Base-by-base conservation (phyloP, 495 filamentous ascomycete species). In the Podospora pseudocomata region DNA sequence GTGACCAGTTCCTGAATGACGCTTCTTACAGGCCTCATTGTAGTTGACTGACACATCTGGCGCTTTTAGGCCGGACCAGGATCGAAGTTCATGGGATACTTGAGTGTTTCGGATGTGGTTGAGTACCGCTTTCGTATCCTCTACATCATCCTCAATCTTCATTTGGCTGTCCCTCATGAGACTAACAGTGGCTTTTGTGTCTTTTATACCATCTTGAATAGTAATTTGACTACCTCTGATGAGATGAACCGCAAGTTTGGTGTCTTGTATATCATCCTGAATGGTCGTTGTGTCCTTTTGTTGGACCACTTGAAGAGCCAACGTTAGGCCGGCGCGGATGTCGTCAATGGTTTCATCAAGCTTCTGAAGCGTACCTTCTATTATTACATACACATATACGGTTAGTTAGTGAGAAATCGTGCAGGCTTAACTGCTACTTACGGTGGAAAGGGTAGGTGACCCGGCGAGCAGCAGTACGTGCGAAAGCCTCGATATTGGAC, bases 21-120 rank as follows among this genome's bases (percentile, higher is more conserved):
- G 60, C 44, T 67, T 55, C 23, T 67, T 62, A 59, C 60, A 67
- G 49, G 60, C 28, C 26, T 67, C 65, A 19, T 55, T 63, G 58
- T 63, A 63, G 23, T 67, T 67, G 44, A 57, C 68, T 19, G 23
- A 56, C 16, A 9, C 28, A 39, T 65, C 60, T 2, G 26, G 61
- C 5, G 64, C 56, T 4, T 23, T 26, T n/a, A 65, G 26, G 6
- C 18, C 18, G 18, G 56, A 11, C 39, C 39, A 49, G 7, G 39
- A 49, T 2, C 39, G 39, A 16, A 49, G 7, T 16, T 49, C 39
- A 49, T 11, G 15, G 9, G 39, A 11, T 11, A 49, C 9, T 49
- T 49, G 39, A 13, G 6, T 18, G 39, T 16, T 49, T 49, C 39
- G 7, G 39, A 49, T 49, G 7, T 1, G 39, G 5, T 49, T 49